Evolutionary conservation across 2,329 filamentous ascomycete species (phyloP), one percentile per base, ranked within the genome.

Genomic region (Basipetospora sp.): DNA sequence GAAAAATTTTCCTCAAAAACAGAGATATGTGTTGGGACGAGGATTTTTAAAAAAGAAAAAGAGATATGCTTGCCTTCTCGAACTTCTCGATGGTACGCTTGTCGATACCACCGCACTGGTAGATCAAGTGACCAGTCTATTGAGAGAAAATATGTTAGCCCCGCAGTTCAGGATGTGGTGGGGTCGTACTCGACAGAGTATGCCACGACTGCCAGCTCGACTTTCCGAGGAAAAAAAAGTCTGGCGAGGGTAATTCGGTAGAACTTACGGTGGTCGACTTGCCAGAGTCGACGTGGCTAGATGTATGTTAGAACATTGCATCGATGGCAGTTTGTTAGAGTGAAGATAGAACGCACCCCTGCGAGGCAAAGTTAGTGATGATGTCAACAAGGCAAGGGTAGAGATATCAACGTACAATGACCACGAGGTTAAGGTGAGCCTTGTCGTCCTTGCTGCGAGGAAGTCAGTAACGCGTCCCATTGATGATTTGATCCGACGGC

Each of bases 81-180:
- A 98, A 98, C 83, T 98, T 98, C 82, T 98, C 90, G 65, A 98
- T 98, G 69, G 88, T 96, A 86, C 90, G 88, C 78, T 88, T 86
- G 84, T 98, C 90, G 63, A 96, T 98, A 85, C 90, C 90, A 81
- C 90, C 90, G 77, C 90, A 96, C 82, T 98, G 88, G 86, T 96
- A 96, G 83, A 98, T 96, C 79, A 98, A 80, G 75, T 88, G 79
- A 67, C 79, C 77, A 56, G 67, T 81, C 64, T 65, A 53, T 56
- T 51, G 52, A 51, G 45, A 53, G n/a, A n/a, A n/a, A 43, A 53
- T 16, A 15, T 15, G 35, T 40, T 43, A 43, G 43, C 31, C 44
- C 32, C 19, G 19, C 19, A 18, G 14, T 17, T 51, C 44, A 51
- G 45, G 48, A 40, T 28, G 10, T n/a, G n/a, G n/a, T n/a, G n/a